Percentiles rank a stretch among this genome's conserved stretches.
Conservation (phyloP, 352 stramenopile genomes). For the Pilasporangium apinafurcum region DNA sequence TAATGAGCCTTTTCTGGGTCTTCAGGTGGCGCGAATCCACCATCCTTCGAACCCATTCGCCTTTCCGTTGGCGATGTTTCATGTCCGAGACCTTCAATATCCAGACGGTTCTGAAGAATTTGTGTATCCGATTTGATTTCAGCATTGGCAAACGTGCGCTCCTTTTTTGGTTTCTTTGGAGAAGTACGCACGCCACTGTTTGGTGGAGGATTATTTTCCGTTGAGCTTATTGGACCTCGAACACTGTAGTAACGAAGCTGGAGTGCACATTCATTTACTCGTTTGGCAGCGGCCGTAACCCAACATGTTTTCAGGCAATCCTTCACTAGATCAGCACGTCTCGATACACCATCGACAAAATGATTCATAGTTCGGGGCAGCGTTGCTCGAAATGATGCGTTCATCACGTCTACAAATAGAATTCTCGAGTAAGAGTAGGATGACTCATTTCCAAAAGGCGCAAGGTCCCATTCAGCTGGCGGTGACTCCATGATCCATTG, state of each 20-base stretch:
- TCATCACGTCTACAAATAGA: conserved; percentile 80
- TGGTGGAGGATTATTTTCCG: conserved; percentile 10
- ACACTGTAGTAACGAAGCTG: conserved; percentile 23
- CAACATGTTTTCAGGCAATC: conserved; percentile 83
- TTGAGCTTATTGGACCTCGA: conserved; percentile 7
- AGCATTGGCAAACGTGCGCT: conserved; percentile 2
- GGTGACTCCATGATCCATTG: conserved; percentile 80
- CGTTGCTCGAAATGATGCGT: conserved; percentile 44
- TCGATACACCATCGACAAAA: conserved; percentile 82
- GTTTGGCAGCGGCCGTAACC: conserved; percentile 59
- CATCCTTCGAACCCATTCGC: no score
- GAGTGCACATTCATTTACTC: conserved; percentile 59
- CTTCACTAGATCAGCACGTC: conserved; percentile 75
- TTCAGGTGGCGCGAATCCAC: conserved; percentile 6
- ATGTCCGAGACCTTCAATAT: conserved; percentile 34
- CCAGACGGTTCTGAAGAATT: conserved; percentile 39
- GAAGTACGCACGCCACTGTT: conserved; percentile 1
- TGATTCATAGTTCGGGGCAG: conserved; percentile 78
- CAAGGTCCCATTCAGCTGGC: conserved; percentile 67
- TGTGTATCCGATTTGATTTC: no score
- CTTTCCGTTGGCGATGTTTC: not conserved
- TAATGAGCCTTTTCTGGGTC: conserved; percentile 42
- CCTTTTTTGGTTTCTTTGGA: conserved; percentile 13
- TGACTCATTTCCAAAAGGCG: conserved; percentile 13
- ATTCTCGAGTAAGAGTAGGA: conserved; percentile 54